These are phyloP conservation scores for Euryodendron excelsum DNA, from an alignment of 148 eudicot genomes.

Conservation along the genomic window DNA sequence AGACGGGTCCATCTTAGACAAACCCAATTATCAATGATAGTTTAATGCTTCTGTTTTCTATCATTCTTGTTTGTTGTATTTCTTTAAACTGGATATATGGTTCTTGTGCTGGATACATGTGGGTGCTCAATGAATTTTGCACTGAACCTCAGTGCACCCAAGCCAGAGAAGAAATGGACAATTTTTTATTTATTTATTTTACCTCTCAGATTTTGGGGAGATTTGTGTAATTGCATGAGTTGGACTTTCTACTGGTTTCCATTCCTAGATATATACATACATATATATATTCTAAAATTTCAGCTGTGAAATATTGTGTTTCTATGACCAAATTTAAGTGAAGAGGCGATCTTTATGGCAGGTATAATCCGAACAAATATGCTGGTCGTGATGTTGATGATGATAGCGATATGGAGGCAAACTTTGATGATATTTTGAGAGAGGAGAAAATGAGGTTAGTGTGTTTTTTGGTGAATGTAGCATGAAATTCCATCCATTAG, in stretches of 20 bases:
- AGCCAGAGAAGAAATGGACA: neutral
- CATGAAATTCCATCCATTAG: neutral
- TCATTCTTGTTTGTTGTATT: too few species aligned
- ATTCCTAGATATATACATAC: too few species aligned
- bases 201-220: neutral
- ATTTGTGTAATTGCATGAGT: neutral
- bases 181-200: neutral
- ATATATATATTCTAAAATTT: neutral
- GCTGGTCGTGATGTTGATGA: conserved; percentile 40
- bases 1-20: too few species aligned
- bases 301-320: too few species aligned
- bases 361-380: conserved; percentile 53
- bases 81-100: too few species aligned
- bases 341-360: conserved; percentile 21
- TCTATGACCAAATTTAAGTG: neutral
- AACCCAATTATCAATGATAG: too few species aligned
- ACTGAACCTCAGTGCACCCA: neutral
- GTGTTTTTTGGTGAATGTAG: neutral
- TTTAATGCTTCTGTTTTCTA: too few species aligned
- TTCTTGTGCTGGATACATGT: too few species aligned
- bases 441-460: conserved; percentile 82
- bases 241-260: neutral
- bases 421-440: conserved; percentile 43
- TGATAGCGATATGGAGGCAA: conserved; percentile 63
- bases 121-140: too few species aligned